phyloP scores from a whole-genome alignment of 176 grass and related monocot species.

The Ensete ventricosum region DNA sequence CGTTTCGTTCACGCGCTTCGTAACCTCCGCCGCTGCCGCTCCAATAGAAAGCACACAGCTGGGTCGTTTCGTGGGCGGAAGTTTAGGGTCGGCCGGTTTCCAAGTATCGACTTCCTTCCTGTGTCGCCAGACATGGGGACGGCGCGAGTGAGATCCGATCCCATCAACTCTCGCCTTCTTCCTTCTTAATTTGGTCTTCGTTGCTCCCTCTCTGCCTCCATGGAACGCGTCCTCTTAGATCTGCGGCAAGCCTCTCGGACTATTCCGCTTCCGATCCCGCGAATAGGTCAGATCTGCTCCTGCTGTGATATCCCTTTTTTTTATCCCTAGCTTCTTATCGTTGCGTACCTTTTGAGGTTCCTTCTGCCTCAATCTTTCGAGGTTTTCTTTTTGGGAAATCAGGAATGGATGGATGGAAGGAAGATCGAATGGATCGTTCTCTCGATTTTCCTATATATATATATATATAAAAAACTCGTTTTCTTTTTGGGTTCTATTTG shows the following conservation, averaged over 20 bases:
- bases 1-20: neutral
- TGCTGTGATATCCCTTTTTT: neutral
- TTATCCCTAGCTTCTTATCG: neutral
- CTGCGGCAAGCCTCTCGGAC: neutral
- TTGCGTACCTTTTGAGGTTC: neutral
- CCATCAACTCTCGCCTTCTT: neutral
- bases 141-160: no score
- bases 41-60: no score
- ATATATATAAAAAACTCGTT: neutral
- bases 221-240: neutral
- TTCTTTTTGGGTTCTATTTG: neutral
- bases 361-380: neutral
- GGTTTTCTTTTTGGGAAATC: neutral
- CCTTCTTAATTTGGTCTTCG: neutral
- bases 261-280: neutral
- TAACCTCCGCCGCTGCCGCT: no score
- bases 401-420: no score
- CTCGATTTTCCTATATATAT: neutral
- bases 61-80: neutral
- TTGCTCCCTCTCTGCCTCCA: neutral
- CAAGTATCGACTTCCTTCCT: no score
- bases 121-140: neutral
- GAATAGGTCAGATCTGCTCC: neutral
- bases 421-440: neutral
- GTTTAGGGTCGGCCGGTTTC: no score